A percentile compares a stretch with the other conserved stretches of the same genome.
Evolutionary conservation across 176 grass and related monocot genomes (phyloP).

Genomic region (Poa pratensis): DNA sequence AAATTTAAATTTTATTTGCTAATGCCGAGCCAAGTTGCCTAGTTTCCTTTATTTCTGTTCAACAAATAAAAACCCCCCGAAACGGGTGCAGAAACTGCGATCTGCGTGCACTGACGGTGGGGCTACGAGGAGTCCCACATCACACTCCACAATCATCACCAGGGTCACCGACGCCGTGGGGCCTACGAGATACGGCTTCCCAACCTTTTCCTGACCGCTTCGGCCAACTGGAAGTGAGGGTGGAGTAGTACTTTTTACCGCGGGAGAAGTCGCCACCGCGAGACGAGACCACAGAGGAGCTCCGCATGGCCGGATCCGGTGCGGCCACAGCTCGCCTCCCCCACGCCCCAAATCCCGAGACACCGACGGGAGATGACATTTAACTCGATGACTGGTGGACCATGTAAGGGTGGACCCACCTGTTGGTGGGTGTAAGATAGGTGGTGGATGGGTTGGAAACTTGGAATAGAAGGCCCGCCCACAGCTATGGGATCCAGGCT

Average conservation of each 20-base stretch:
- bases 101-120: background rate
- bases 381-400: background rate
- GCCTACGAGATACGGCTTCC: background rate
- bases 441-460: background rate
- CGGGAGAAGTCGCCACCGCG: too few species aligned
- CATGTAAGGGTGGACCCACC: accelerated
- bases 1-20: too few species aligned
- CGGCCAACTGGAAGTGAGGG: background rate
- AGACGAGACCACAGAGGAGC: too few species aligned
- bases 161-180: constrained; percentile 26
- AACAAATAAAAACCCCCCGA: too few species aligned
- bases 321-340: background rate
- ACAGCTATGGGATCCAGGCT: constrained; percentile 52
- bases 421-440: background rate
- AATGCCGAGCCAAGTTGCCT: too few species aligned
- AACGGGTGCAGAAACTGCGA: too few species aligned
- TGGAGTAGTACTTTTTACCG: too few species aligned
- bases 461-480: background rate
- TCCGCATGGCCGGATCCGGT: constrained; percentile 33
- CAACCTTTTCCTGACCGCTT: background rate
- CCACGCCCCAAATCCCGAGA: background rate
- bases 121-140: background rate
- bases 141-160: background rate
- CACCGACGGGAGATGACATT: accelerated
- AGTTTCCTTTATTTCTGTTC: too few species aligned